These are phyloP conservation scores for Nymphaea colorata DNA, from an alignment of 164 flowering plant species.

Conservation along the genomic window DNA sequence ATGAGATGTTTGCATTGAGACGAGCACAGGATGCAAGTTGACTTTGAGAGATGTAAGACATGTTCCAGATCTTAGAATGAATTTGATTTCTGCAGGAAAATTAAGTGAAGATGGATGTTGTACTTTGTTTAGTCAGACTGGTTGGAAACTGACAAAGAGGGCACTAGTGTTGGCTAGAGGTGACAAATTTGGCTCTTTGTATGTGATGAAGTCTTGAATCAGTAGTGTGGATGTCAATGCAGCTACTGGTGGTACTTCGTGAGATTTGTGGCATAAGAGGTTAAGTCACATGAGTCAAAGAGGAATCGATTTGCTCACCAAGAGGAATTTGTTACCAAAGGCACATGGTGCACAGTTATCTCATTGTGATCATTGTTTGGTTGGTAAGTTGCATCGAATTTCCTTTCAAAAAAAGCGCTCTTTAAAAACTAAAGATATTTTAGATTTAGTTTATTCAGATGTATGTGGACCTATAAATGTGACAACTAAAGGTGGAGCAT, in stretches of 20 bases:
- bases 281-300: constrained; percentile 2
- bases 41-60: background rate
- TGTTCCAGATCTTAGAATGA: background rate
- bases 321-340: background rate
- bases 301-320: background rate
- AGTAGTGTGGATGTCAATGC: background rate
- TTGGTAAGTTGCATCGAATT: constrained; percentile 1
- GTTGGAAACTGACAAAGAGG: background rate
- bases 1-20: background rate
- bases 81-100: background rate
- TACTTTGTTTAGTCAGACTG: background rate
- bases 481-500: background rate
- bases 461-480: background rate
- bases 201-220: background rate
- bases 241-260: background rate
- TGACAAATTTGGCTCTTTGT: background rate
- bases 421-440: background rate
- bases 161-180: background rate
- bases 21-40: background rate
- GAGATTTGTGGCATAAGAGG: constrained; percentile 1
- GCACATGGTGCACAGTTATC: background rate
- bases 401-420: background rate
- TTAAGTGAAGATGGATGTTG: background rate
- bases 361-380: constrained; percentile 4
- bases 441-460: background rate